Evolutionary conservation across 2,329 filamentous ascomycete genomes (phyloP).

Genomic region (Talaromyces piceae): DNA sequence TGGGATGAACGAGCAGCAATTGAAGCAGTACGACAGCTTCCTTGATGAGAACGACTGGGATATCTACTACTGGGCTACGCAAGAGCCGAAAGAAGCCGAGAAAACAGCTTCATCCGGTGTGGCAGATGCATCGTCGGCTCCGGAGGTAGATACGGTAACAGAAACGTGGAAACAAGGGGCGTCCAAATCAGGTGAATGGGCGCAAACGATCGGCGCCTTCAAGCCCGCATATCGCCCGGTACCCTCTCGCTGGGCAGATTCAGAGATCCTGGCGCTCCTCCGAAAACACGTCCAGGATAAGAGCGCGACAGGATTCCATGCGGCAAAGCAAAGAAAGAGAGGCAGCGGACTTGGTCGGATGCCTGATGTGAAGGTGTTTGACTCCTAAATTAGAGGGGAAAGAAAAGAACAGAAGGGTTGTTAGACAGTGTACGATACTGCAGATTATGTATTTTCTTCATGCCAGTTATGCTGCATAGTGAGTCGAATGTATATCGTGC

Average conservation of each 20-base stretch:
- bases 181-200: slow-evolving; percentile 73
- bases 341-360: slow-evolving; percentile 39
- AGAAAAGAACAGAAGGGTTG: no score
- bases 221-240: slow-evolving; percentile 90
- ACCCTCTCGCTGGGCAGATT: slow-evolving; percentile 74
- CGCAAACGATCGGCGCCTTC: slow-evolving; percentile 90
- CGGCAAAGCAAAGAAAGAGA: slow-evolving; percentile 31
- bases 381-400: no score
- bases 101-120: slow-evolving; percentile 31
- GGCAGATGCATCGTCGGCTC: slow-evolving; percentile 15
- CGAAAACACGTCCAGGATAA: slow-evolving; percentile 70
- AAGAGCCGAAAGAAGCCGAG: slow-evolving; percentile 56
- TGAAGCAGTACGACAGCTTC: slow-evolving; percentile 81
- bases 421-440: not conserved
- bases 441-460: not conserved
- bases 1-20: slow-evolving; percentile 63
- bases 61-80: slow-evolving; percentile 99
- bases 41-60: slow-evolving; percentile 99
- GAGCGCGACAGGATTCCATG: slow-evolving; percentile 46
- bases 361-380: slow-evolving; percentile 40
- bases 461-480: not conserved
- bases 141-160: slow-evolving; percentile 31
- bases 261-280: slow-evolving; percentile 68
- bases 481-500: not conserved
- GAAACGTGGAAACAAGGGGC: slow-evolving; percentile 46